These are phyloP conservation scores for Boletus subcaerulescens DNA, from an alignment of 768 basidiomycete genomes.

Conservation along the genomic window DNA sequence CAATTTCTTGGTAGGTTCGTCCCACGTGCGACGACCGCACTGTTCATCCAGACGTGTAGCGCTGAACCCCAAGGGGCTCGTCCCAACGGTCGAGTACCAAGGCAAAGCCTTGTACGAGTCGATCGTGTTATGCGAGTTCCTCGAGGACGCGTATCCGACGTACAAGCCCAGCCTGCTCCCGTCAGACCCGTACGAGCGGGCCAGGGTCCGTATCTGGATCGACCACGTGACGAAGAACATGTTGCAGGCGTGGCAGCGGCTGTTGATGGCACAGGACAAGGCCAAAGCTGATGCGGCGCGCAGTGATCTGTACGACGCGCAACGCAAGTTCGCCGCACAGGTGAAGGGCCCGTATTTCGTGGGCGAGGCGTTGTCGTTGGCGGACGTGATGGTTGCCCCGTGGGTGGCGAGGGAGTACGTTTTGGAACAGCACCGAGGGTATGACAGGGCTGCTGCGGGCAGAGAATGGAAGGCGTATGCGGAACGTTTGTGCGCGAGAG, in stretches of 20 bases:
- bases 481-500: slow-evolving; percentile 38
- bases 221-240: slow-evolving; percentile 53
- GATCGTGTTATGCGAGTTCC: slow-evolving; percentile 60
- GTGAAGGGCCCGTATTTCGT: slow-evolving; percentile 54
- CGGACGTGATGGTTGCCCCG: slow-evolving; percentile 55
- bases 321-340: slow-evolving; percentile 36
- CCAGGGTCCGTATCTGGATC: slow-evolving; percentile 53
- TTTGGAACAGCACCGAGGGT: slow-evolving; percentile 47
- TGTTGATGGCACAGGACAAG: slow-evolving; percentile 38
- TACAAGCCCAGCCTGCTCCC: slow-evolving; percentile 50
- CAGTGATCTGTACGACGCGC: slow-evolving; percentile 37
- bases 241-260: slow-evolving; percentile 50
- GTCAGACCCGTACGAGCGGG: slow-evolving; percentile 48
- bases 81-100: slow-evolving; percentile 54
- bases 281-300: slow-evolving; percentile 36
- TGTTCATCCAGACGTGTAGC: slow-evolving; percentile 9
- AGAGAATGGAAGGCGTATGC: slow-evolving; percentile 46
- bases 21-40: background rate
- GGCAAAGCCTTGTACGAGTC: slow-evolving; percentile 61
- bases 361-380: slow-evolving; percentile 51
- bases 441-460: slow-evolving; percentile 41
- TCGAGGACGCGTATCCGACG: slow-evolving; percentile 54
- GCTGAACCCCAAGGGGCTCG: slow-evolving; percentile 69
- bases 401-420: slow-evolving; percentile 52
- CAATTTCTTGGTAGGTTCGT: slow-evolving; percentile 46